Evolutionary conservation across 2,329 filamentous ascomycete species (phyloP).

Genomic region (Aspergillus sp.): DNA sequence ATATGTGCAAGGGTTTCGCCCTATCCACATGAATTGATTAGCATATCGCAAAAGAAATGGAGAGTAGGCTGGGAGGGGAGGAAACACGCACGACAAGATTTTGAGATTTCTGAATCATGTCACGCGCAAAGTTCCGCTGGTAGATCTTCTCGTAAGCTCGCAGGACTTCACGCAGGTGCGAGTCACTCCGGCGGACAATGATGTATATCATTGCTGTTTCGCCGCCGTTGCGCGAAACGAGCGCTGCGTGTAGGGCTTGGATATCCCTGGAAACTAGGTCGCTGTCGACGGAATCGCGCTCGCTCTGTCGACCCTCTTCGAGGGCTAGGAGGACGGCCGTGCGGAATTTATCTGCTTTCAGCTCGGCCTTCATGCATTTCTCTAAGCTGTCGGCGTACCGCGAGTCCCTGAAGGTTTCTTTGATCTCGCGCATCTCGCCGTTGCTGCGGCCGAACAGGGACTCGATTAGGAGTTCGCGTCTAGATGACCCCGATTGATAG

Average conservation of each 20-base stretch:
- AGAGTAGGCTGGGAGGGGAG: background rate
- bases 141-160: slow-evolving; percentile 72
- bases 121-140: slow-evolving; percentile 78
- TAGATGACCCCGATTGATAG: slow-evolving; percentile 84
- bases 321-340: slow-evolving; percentile 80
- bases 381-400: slow-evolving; percentile 80
- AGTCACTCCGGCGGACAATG: slow-evolving; percentile 75
- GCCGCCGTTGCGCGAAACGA: slow-evolving; percentile 71
- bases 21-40: slow-evolving; percentile 46
- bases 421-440: slow-evolving; percentile 82
- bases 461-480: slow-evolving; percentile 89
- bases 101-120: slow-evolving; percentile 82
- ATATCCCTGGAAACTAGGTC: slow-evolving; percentile 69
- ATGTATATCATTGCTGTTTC: slow-evolving; percentile 86
- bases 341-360: slow-evolving; percentile 96
- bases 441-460: slow-evolving; percentile 87
- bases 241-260: slow-evolving; percentile 67
- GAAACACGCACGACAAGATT: slow-evolving; percentile 79
- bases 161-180: slow-evolving; percentile 78
- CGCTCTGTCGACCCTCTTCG: slow-evolving; percentile 80
- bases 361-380: slow-evolving; percentile 85
- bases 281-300: slow-evolving; percentile 66
- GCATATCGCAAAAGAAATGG: background rate
- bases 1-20: slow-evolving; percentile 93
- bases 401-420: slow-evolving; percentile 84